phyloP scores from a whole-genome alignment of 164 flowering plant species.

The Piper longum region DNA sequence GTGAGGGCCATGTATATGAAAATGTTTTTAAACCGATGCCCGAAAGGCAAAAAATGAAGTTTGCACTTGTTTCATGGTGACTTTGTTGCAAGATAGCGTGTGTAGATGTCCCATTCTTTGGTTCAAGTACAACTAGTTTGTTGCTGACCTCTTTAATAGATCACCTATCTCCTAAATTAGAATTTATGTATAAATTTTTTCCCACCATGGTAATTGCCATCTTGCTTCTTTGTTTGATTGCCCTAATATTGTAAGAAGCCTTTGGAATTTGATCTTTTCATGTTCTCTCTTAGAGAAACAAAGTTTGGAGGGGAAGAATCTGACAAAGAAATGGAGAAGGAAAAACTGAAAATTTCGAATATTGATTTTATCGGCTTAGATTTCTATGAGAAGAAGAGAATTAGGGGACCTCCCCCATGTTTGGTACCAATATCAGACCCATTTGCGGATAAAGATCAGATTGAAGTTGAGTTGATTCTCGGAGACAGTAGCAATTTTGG shows the following conservation, averaged over 20 bases:
- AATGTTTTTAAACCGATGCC: too few species aligned
- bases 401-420: slow-evolving; percentile 68
- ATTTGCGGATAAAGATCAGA: slow-evolving; percentile 43
- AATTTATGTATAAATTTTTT: too few species aligned
- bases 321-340: slow-evolving; percentile 16
- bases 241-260: not conserved
- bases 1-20: too few species aligned
- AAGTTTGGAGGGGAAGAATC: slow-evolving; percentile 10
- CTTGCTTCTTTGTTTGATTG: not conserved
- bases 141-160: too few species aligned
- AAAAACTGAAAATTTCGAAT: slow-evolving; percentile 29
- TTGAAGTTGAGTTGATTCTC: slow-evolving; percentile 71
- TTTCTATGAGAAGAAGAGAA: slow-evolving; percentile 61
- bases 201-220: not conserved
- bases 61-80: too few species aligned
- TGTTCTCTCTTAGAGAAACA: slow-evolving; percentile 18
- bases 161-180: too few species aligned
- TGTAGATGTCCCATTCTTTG: too few species aligned
- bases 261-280: not conserved
- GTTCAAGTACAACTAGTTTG: too few species aligned
- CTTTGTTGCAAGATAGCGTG: too few species aligned
- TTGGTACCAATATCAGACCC: slow-evolving; percentile 45
- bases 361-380: slow-evolving; percentile 67
- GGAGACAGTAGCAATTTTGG: slow-evolving; percentile 65
- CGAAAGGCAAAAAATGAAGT: too few species aligned